Evolutionary conservation across 164 flowering plant genomes (phyloP).

Genomic region (Vitis cinerea): DNA sequence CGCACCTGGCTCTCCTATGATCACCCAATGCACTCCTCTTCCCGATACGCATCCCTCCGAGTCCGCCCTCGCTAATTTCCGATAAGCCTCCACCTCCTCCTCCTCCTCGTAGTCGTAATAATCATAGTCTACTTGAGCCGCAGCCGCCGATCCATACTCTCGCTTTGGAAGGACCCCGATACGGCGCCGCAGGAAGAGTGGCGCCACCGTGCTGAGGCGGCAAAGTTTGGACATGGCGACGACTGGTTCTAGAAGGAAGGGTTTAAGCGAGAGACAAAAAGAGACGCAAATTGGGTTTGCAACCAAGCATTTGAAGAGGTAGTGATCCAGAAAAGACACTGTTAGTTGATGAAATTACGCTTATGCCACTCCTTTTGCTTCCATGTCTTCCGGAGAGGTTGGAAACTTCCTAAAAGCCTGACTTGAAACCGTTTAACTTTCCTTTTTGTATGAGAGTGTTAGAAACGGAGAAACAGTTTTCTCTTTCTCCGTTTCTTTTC

Average conservation of each 20-base stretch:
- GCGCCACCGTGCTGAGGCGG: slow-evolving; percentile 18
- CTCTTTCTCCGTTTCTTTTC: too few relatives aligned
- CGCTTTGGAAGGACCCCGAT: slow-evolving; percentile 12
- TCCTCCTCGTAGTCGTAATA: slow-evolving; percentile 16
- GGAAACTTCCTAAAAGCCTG: too few relatives aligned
- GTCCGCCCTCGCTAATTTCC: slow-evolving; percentile 6
- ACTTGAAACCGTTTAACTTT: too few relatives aligned
- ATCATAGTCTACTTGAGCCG: slow-evolving; percentile 27
- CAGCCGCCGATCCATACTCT: slow-evolving; percentile 35
- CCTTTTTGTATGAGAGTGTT: too few relatives aligned
- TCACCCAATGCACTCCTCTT: slow-evolving; percentile 85
- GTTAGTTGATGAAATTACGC: too few relatives aligned
- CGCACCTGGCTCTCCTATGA: slow-evolving; percentile 74
- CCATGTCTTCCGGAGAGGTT: too few relatives aligned
- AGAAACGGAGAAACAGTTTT: too few relatives aligned
- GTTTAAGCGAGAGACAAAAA: slow-evolving; percentile 5
- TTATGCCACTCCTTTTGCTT: too few relatives aligned
- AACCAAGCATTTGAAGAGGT: too few relatives aligned
- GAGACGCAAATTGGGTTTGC: neutral
- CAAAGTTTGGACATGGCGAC: slow-evolving; percentile 41
- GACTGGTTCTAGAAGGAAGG: slow-evolving; percentile 3
- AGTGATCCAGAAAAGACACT: too few relatives aligned
- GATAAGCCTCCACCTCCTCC: neutral
- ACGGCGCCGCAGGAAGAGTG: slow-evolving; percentile 7
- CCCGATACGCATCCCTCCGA: slow-evolving; percentile 22